These are phyloP conservation scores for Cercophora samala DNA, from an alignment of 495 filamentous ascomycete genomes.

Conservation along the genomic window DNA sequence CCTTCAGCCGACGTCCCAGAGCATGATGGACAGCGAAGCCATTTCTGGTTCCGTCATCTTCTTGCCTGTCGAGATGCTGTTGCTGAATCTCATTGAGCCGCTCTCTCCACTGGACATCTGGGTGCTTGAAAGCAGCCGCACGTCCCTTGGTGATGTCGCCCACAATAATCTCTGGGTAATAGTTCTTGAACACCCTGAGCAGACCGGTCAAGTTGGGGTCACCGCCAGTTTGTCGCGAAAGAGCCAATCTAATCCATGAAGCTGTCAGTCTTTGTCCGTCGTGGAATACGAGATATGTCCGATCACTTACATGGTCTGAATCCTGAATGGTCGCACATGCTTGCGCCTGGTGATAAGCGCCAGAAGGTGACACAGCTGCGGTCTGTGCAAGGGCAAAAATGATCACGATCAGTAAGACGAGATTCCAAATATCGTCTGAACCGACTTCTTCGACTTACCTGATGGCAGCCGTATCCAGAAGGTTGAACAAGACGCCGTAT, in stretches of 20 bases:
- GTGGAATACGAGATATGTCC: neutral
- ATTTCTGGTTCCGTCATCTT: constrained; percentile 32
- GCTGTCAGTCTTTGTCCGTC: constrained; percentile 22
- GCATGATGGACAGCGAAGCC: constrained; percentile 54
- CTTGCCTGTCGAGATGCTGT: constrained; percentile 47
- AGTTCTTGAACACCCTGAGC: constrained; percentile 81
- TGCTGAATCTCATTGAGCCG: constrained; percentile 66
- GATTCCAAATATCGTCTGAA: constrained; percentile 29
- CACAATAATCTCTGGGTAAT: constrained; percentile 85
- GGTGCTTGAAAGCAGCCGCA: constrained; percentile 62
- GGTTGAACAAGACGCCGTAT: constrained; percentile 77
- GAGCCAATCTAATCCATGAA: constrained; percentile 46
- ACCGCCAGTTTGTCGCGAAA: constrained; percentile 60
- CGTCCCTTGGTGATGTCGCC: constrained; percentile 56
- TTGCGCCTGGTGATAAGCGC: constrained; percentile 79
- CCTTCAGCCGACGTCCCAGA: constrained; percentile 44
- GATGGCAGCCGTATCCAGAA: constrained; percentile 76
- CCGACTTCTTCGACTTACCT: constrained; percentile 33
- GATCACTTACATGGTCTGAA: constrained; percentile 69
- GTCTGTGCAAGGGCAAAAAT: constrained; percentile 25
- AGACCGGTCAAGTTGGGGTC: constrained; percentile 76
- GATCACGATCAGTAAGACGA: constrained; percentile 26
- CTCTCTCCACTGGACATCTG: constrained; percentile 72
- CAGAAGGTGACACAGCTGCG: constrained; percentile 73
- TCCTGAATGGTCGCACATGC: constrained; percentile 81